Base-by-base conservation (phyloP, 495 filamentous ascomycete species). In the Delitschia confertaspora region DNA sequence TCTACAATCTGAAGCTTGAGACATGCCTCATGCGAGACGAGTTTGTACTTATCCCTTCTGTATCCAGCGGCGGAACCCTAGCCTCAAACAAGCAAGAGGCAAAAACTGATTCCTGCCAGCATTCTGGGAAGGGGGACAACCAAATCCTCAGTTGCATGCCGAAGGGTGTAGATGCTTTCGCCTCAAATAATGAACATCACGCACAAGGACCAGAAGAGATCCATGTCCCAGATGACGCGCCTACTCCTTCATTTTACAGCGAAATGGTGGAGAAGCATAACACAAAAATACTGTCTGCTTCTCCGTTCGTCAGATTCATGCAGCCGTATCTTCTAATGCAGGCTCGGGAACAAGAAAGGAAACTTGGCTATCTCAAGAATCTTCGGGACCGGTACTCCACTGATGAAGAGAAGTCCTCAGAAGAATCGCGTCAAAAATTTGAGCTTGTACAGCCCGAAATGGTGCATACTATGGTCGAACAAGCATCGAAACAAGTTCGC, bases 11-110 rank as follows among this genome's bases (percentile, higher is more conserved):
- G 16, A 95, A 91, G 59, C 74, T 99, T 6, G 93, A 99, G 63
- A 95, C 93, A 1, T 94, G 80, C 56, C 63, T 99, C 33, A 91
- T 99, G 83, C 76, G 88, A 37, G 93, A 99, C 64, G 88, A 95
- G 52, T 94, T 86, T 60, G 83, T 93, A 18, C 72, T 88, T 42
- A 80, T 95, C 33, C 88, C 93, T 9, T 75, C 80, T 2, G 69
- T 76, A 4, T 65, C 76, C 4, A 61, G 59, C 23, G 60, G 56
- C 36, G 68, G 61, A 14, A 44, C 47, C 3, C 18, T 56, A 27
- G 23, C 47, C 8, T 31, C 45, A n/a, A 38, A 37, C 8, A 36
- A 51, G 17, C 13, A 42, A 38, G 26, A 17, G 17, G 49, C 46
- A 8, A 25, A 49, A n/a, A n/a, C n/a, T n/a, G n/a, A n/a, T n/a